Conservation (phyloP, 768 basidiomycete genomes). For the Tylopilus plumbeoviolaceoides region DNA sequence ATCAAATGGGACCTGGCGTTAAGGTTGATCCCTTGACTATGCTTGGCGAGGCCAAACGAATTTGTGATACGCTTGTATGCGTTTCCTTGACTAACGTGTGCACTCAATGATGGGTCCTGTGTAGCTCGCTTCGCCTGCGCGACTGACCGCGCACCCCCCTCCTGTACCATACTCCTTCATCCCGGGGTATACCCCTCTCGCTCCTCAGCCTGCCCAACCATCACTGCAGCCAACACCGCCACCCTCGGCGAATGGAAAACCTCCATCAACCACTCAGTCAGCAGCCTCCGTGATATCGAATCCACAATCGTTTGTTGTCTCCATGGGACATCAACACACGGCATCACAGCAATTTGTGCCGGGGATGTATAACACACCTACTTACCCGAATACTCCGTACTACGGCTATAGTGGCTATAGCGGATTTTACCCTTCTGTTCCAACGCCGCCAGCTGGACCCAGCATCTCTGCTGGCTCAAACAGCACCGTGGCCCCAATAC, state of each 20-base stretch:
- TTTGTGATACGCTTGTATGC: constrained; percentile 71
- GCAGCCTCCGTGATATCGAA: constrained; percentile 58
- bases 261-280: constrained; percentile 29
- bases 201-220: constrained; percentile 29
- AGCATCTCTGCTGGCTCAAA: constrained; percentile 26
- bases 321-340: constrained; percentile 54
- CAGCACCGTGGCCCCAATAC: constrained; percentile 12
- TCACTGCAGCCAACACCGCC: constrained; percentile 34
- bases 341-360: constrained; percentile 43
- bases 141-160: constrained; percentile 62
- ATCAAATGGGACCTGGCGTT: constrained; percentile 63
- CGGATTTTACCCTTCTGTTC: constrained; percentile 30
- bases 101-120: constrained; percentile 10
- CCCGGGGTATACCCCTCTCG: constrained; percentile 35
- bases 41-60: constrained; percentile 71
- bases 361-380: constrained; percentile 30
- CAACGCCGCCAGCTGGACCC: constrained; percentile 21
- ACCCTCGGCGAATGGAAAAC: constrained; percentile 33
- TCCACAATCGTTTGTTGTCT: constrained; percentile 68
- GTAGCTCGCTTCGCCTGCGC: constrained; percentile 72
- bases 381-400: constrained; percentile 61
- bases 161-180: constrained; percentile 51
- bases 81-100: not conserved
- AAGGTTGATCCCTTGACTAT: constrained; percentile 73
- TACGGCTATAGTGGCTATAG: constrained; percentile 49